Conservation (phyloP, 352 stramenopile genomes). For the Blastocystis sp. region DNA sequence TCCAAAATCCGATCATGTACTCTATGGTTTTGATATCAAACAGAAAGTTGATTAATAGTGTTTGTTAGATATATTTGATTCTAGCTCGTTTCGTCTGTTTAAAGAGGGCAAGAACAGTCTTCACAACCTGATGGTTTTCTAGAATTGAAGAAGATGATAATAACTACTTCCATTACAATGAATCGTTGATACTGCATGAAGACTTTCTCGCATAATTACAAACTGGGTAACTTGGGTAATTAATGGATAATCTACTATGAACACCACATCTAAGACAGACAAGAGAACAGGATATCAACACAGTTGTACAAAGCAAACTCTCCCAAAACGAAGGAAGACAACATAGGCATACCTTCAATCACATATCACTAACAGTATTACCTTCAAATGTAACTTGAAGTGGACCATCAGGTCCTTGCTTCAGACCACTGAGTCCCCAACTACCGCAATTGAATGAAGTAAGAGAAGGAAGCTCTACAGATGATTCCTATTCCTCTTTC, state of each 20-base stretch:
- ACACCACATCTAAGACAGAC: not conserved
- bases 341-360: not conserved
- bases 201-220: not conserved
- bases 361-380: not conserved
- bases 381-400: not conserved
- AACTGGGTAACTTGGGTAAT: not conserved
- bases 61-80: not conserved
- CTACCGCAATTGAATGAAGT: not conserved
- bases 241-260: not conserved
- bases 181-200: not conserved
- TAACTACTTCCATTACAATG: not conserved
- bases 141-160: not conserved
- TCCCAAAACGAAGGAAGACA: constrained; percentile 1
- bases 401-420: not conserved
- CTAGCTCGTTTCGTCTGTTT: not conserved
- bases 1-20: not conserved
- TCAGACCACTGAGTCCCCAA: not conserved
- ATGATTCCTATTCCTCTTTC: not conserved
- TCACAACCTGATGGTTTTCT: constrained; percentile 7
- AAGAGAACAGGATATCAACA: not conserved
- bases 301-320: constrained; percentile 12
- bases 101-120: not conserved
- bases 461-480: not conserved
- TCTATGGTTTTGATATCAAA: constrained; percentile 3
- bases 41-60: not conserved